Base-by-base conservation (phyloP, 306 rosid species). In the Hippophae tibetana region DNA sequence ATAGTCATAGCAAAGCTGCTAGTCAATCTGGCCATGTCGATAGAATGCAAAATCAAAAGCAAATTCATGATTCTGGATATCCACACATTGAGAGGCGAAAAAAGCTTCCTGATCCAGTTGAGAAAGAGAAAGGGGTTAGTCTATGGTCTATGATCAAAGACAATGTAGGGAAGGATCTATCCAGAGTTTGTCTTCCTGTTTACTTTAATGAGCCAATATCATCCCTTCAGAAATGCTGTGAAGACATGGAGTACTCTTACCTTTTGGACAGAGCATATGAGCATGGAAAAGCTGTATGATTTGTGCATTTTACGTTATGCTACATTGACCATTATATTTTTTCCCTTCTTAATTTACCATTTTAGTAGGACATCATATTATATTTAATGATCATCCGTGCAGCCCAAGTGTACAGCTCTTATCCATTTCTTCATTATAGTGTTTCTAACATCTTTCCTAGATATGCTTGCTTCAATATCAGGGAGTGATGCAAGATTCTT, bases 141-240 rank as follows among this genome's bases (percentile, higher is more conserved):
- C 93, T 92, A 57, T 92, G 99, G 99, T 85, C 93, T 13, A 80
- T 92, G 86, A 92, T 92, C 64, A 92, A 92, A 78, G 99, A 92
- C 80, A 92, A 88, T 56, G 99, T 88, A 72, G 96, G 99, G 58
- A 92, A 92, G 81, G 99, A 92, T 81, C 96, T 92, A 58, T 76
- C 96, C 9, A 77, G 93, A 40, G 95, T 92, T 65, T 92, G 99
- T 62, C 99, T 92, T 61, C 99, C 99, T 59, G 99, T 88, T n/a
- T 92, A 88, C 78, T 92, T 92, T 59, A 92, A 92, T 49, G 99
- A 92, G 76, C 99, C 99, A 18, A 85, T 88, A 69, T 92, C 99
- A 26, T 88, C 99, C 56, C 99, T 92, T 69, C 96, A 92, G 68
- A 92, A 92, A 70, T 88, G 99, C 73, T 92, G 79, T 45, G 99